Evolutionary conservation across 2,329 filamentous ascomycete species (phyloP).

Genomic region (Pseudogymnoascus sp.): DNA sequence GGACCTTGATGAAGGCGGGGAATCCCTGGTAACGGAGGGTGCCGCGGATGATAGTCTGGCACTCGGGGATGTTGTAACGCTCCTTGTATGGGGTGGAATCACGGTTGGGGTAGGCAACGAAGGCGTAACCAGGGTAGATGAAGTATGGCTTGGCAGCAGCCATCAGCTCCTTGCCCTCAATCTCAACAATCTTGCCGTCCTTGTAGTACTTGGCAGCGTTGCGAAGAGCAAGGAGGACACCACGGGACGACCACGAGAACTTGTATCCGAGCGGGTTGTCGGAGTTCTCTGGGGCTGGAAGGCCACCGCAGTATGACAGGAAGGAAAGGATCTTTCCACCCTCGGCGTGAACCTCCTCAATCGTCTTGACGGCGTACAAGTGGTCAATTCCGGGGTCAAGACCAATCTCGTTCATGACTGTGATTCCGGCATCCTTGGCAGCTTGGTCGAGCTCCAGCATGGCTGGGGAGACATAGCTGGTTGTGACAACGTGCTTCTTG

Average conservation of each 20-base stretch:
- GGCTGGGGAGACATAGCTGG: conserved; percentile 83
- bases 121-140: conserved; percentile 82
- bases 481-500: conserved; percentile 96
- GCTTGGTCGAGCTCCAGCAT: conserved; percentile 83
- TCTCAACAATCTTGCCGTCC: conserved; percentile 66
- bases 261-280: conserved; percentile 93
- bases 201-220: conserved; percentile 81
- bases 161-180: conserved; percentile 70
- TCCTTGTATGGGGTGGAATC: conserved; percentile 83
- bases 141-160: conserved; percentile 78
- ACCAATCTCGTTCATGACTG: conserved; percentile 96
- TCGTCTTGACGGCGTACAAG: conserved; percentile 77
- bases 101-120: conserved; percentile 89
- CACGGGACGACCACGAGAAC: conserved; percentile 69
- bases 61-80: conserved; percentile 84
- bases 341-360: conserved; percentile 76
- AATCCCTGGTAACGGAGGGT: conserved; percentile 85
- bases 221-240: conserved; percentile 77
- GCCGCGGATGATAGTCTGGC: conserved; percentile 75
- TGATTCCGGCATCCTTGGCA: conserved; percentile 85
- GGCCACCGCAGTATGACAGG: conserved; percentile 76
- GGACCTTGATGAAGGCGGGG: conserved; percentile 78
- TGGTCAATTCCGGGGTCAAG: conserved; percentile 65
- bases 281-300: conserved; percentile 64
- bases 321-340: conserved; percentile 83